Percentiles rank a stretch among this genome's conserved stretches.
Conservation (phyloP, 345 rosid species). For the Corymbia maculata region DNA sequence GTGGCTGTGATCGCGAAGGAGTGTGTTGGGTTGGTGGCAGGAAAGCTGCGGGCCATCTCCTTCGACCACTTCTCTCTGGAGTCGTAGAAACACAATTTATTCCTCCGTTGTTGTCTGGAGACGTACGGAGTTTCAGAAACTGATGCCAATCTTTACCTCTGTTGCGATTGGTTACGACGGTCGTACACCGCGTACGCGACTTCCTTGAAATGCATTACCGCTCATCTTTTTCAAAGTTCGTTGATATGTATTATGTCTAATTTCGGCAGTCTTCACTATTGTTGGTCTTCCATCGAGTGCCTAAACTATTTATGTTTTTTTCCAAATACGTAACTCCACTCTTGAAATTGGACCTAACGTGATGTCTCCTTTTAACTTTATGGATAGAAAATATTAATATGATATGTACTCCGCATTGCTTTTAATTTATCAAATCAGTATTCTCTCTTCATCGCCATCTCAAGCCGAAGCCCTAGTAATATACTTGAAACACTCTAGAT, state of each 20-base stretch:
- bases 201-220: neutral
- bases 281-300: too few species aligned
- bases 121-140: neutral
- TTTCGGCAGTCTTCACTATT: neutral
- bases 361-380: too few species aligned
- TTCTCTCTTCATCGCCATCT: too few species aligned
- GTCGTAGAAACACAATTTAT: neutral
- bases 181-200: neutral
- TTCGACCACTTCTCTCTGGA: neutral
- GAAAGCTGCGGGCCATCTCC: neutral
- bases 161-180: neutral
- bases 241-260: neutral
- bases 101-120: neutral
- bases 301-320: too few species aligned
- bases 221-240: neutral
- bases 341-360: neutral
- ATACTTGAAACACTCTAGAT: too few species aligned
- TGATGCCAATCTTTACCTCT: neutral
- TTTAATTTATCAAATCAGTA: too few species aligned
- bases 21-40: neutral
- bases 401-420: rapidly evolving
- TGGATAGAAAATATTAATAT: too few species aligned
- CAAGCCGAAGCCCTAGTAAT: too few species aligned
- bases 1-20: neutral
- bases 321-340: too few species aligned